Conservation (phyloP, 2,329 filamentous ascomycete genomes). For the Tolypocladium album region DNA sequence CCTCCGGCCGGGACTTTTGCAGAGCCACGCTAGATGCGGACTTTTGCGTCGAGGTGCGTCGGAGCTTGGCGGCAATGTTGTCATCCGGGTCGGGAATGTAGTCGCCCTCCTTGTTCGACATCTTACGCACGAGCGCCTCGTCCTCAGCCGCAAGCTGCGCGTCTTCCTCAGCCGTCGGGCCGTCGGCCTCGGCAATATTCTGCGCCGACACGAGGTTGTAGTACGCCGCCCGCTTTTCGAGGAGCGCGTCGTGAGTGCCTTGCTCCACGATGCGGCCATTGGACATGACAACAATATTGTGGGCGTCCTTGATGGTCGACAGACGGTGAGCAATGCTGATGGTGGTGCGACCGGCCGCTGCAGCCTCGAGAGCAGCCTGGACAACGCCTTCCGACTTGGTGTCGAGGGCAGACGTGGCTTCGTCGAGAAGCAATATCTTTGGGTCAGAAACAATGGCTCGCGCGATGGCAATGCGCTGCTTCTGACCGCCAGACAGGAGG, state of each 20-base stretch:
- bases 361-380: constrained; percentile 81
- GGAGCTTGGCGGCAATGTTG: constrained; percentile 45
- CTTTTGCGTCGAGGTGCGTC: constrained; percentile 42
- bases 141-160: constrained; percentile 38
- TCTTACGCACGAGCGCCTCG: constrained; percentile 37
- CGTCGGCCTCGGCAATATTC: constrained; percentile 57
- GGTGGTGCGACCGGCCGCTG: constrained; percentile 77
- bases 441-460: constrained; percentile 84
- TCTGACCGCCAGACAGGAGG: constrained; percentile 86
- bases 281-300: constrained; percentile 93
- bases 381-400: constrained; percentile 93
- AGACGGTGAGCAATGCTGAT: constrained; percentile 94
- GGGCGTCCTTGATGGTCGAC: constrained; percentile 85
- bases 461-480: constrained; percentile 92
- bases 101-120: constrained; percentile 27
- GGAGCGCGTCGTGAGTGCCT: constrained; percentile 72
- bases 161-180: constrained; percentile 39
- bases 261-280: constrained; percentile 83
- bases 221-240: constrained; percentile 64
- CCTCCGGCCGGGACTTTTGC: constrained; percentile 38
- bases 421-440: constrained; percentile 84
- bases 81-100: constrained; percentile 50
- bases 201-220: constrained; percentile 81
- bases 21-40: constrained; percentile 63
- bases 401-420: constrained; percentile 88